Evolutionary conservation across 2,329 filamentous ascomycete genomes (phyloP), one percentile per base, ranked within the genome.

Genomic region (Stagonosporopsis rhizophila): DNA sequence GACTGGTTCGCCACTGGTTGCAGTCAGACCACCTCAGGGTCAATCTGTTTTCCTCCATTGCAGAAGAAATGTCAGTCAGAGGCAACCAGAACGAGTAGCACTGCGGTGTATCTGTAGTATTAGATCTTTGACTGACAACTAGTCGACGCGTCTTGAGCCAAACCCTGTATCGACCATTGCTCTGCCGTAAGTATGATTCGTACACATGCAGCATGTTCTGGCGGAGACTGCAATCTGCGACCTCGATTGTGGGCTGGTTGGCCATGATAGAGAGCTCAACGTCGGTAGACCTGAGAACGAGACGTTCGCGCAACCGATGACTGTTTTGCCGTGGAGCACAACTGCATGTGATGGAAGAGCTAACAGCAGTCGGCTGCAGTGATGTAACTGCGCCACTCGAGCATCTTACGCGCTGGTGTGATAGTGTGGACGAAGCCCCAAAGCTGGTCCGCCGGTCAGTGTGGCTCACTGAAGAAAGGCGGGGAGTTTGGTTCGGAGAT

Each of bases 11-110:
- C 62, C 66, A 61, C 27, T 68, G 65, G 44, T 65, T 68, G 39
- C 65, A 68, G 47, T 68, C 65, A 8, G 65, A 68, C 63, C 63
- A 68, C 2, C 28, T 22, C 6, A 68, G 23, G 2, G 56, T 60
- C 12, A 65, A 57, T 25, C 53, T 34, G n/a, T 44, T 41, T 1
- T 44, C 52, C 11, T 22, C 15, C 1, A 56, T 2, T 17, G 12
- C 38, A 32, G 56, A 62, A 8, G 40, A 27, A 1, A 66, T 37
- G 35, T 68, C 61, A 1, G 65, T 59, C 11, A 68, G 50, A 6
- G 65, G 65, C 12, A 68, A 39, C 65, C 64, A 67, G 42, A 66
- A 66, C 7, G 62, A 61, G 35, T 52, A 56, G 45, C 65, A 67
- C 25, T 39, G 53, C 11, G 52, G 52, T 11, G 23, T 42, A 35